phyloP scores from a whole-genome alignment of 805 yeast species.

The Yamadazyma olivae region DNA sequence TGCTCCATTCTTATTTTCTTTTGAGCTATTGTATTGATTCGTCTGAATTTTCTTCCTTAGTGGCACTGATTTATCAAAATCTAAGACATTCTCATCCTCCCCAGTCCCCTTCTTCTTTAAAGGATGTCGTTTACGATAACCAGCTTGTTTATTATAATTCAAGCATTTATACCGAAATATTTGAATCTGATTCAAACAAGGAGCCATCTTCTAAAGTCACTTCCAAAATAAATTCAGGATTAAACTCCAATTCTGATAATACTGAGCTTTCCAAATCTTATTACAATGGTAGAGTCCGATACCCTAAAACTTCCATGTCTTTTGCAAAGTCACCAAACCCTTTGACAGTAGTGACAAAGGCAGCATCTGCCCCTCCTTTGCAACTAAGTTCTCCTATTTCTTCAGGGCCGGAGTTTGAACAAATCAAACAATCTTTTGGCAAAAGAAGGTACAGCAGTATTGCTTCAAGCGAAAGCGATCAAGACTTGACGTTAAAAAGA shows the following conservation, averaged over 20 bases:
- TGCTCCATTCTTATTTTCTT: neutral
- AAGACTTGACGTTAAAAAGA: constrained; percentile 4
- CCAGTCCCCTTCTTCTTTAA: no score
- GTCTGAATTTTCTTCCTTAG: no score
- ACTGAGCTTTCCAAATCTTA: no score
- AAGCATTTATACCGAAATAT: neutral
- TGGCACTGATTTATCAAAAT: no score
- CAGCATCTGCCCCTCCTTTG: neutral
- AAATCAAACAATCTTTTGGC: constrained; percentile 3
- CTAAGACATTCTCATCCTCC: no score
- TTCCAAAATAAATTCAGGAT: no score
- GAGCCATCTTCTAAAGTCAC: no score
- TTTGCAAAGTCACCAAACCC: no score
- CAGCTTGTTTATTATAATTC: neutral
- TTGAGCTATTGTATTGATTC: neutral
- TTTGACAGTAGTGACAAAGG: neutral
- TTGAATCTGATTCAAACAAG: no score
- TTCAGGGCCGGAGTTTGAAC: constrained; percentile 7
- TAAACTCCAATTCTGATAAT: no score
- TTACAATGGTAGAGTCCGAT: neutral
- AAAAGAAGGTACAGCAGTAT: neutral
- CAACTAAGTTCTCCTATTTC: constrained; percentile 6
- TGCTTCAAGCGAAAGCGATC: neutral
- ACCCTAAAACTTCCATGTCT: constrained; percentile 1
- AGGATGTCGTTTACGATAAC: no score